A percentile compares a stretch with the other conserved stretches of the same genome.
phyloP scores from a whole-genome alignment of 768 basidiomycete species.

The Tremella mesenterica region DNA sequence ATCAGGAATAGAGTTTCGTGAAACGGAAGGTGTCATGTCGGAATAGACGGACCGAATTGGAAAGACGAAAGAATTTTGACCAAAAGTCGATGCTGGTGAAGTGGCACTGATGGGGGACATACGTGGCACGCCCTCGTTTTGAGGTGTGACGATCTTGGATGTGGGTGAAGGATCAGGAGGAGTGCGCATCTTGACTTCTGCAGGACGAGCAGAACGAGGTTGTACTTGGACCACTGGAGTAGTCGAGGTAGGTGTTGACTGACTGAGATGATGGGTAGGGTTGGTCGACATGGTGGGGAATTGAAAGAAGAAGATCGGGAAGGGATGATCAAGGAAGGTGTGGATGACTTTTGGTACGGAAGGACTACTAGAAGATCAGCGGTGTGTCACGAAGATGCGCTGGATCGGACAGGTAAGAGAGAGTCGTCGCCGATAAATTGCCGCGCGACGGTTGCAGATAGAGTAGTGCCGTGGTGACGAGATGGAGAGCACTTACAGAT shows the following conservation, averaged over 20 bases:
- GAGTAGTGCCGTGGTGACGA: too few species aligned
- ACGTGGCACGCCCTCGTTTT: neutral
- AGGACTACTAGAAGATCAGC: too few species aligned
- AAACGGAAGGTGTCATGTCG: constrained; percentile 6
- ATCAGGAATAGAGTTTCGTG: neutral
- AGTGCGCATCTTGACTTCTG: constrained; percentile 1
- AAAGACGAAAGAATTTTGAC: constrained; percentile 20
- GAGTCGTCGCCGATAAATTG: too few species aligned
- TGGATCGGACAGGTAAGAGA: too few species aligned
- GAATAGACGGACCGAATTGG: constrained; percentile 28
- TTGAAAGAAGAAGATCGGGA: constrained; percentile 46
- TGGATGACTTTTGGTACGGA: too few species aligned
- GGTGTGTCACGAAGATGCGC: too few species aligned
- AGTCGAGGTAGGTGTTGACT: neutral
- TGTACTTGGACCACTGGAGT: neutral
- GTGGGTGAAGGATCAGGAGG: neutral
- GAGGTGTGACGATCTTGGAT: neutral
- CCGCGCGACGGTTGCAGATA: too few species aligned
- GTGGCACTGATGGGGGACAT: constrained; percentile 9
- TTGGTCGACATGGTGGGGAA: constrained; percentile 48
- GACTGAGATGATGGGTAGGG: constrained; percentile 9
- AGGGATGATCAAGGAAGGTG: too few species aligned
- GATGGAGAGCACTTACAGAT: too few species aligned
- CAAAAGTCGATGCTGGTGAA: constrained; percentile 3
- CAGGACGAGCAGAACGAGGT: constrained; percentile 1